These are phyloP conservation scores for Nemania sp. DNA, from an alignment of 2,329 filamentous ascomycete genomes.

Conservation along the genomic window DNA sequence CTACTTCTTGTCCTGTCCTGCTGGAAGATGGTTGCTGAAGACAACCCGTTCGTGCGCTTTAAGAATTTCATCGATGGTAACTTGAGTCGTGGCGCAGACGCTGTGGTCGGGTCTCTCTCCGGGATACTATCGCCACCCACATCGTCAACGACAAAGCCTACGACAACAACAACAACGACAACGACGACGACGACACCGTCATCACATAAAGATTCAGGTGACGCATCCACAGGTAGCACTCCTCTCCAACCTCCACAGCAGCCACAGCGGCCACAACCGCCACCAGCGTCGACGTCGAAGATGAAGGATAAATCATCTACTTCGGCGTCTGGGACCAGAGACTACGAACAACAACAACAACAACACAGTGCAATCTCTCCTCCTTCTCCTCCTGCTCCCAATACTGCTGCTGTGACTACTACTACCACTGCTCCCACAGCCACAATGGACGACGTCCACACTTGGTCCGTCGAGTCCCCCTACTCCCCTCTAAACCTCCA, in stretches of 20 bases:
- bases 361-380: background rate
- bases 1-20: background rate
- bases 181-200: background rate
- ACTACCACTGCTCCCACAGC: background rate
- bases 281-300: background rate
- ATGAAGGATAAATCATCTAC: conserved; percentile 1
- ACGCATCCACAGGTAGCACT: background rate
- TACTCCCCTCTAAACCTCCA: conserved; percentile 53
- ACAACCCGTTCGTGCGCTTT: conserved; percentile 48
- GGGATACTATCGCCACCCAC: background rate
- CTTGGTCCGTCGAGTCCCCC: conserved; percentile 46
- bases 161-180: background rate
- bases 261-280: background rate
- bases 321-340: background rate
- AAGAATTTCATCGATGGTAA: conserved; percentile 48
- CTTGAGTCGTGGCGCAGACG: conserved; percentile 41
- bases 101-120: conserved; percentile 19
- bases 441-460: conserved; percentile 36
- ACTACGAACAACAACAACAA: conserved; percentile 6
- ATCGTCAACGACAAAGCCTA: background rate
- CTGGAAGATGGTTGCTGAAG: conserved; percentile 19
- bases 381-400: background rate
- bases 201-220: background rate
- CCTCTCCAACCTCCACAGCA: background rate
- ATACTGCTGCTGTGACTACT: conserved; percentile 1